These are phyloP conservation scores for Oryza glaberrima DNA, from an alignment of 176 grass and related monocot species.

Conservation along the genomic window DNA sequence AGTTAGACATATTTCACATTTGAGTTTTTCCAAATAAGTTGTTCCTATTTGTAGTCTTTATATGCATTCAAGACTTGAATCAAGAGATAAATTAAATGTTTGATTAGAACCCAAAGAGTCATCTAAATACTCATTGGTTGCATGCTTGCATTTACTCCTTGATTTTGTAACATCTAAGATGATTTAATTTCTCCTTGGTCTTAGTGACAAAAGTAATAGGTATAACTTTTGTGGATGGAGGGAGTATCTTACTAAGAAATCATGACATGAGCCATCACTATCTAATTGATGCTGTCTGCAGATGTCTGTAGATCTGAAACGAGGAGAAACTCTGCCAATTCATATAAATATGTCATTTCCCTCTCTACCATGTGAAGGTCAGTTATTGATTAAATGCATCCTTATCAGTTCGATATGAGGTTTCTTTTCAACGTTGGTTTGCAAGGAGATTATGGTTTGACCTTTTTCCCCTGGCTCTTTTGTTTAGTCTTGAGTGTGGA, in stretches of 20 bases:
- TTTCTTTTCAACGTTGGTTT: background rate
- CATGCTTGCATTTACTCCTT: no score
- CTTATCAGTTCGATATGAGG: background rate
- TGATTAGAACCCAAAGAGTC: no score
- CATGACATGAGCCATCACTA: conserved; percentile 25
- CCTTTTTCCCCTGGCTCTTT: conserved; percentile 5
- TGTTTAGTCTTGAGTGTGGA: conserved; percentile 88
- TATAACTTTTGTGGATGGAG: no score
- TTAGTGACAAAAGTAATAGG: no score
- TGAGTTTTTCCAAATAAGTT: no score
- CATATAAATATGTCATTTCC: conserved; percentile 99
- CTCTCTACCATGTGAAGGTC: conserved; percentile 93
- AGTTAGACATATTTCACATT: no score
- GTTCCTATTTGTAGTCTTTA: no score
- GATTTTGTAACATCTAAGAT: no score
- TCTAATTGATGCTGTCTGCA: conserved; percentile 46
- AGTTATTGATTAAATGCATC: conserved; percentile 39
- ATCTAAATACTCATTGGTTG: no score
- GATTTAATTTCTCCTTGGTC: no score
- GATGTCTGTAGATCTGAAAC: conserved; percentile 99
- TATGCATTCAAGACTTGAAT: no score
- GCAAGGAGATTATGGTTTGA: conserved; percentile 22
- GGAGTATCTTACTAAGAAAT: background rate
- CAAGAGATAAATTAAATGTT: no score
- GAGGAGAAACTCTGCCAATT: conserved; percentile 95